phyloP scores from a whole-genome alignment of 352 stramenopile genomes.

The Phytophthora gonapodyides region DNA sequence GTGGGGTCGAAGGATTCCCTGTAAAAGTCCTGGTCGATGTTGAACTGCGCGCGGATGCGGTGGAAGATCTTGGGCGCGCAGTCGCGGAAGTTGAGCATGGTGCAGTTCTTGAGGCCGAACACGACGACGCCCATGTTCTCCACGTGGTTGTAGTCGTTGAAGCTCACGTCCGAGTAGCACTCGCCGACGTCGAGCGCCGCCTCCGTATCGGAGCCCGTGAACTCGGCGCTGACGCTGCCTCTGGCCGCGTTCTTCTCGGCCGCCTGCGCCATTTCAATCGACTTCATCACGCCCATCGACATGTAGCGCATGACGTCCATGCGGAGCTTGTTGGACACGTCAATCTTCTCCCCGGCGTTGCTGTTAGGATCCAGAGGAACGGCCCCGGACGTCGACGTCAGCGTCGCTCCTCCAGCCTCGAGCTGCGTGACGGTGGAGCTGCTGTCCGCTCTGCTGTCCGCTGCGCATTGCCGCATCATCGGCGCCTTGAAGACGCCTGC shows the following conservation, averaged over 20 bases:
- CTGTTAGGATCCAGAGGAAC: background rate
- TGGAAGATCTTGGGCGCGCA: constrained; percentile 83
- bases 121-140: constrained; percentile 76
- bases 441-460: constrained; percentile 1
- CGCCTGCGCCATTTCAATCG: constrained; percentile 57
- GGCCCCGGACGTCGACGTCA: constrained; percentile 32
- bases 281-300: constrained; percentile 81
- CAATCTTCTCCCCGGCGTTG: constrained; percentile 44
- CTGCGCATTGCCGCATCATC: background rate
- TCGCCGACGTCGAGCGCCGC: constrained; percentile 20
- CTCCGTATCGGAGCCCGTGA: constrained; percentile 32
- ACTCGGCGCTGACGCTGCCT: constrained; percentile 20
- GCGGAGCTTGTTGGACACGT: constrained; percentile 81
- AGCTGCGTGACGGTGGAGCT: constrained; percentile 34
- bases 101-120: constrained; percentile 61
- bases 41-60: constrained; percentile 74
- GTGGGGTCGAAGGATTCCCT: constrained; percentile 77
- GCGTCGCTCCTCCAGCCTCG: constrained; percentile 26
- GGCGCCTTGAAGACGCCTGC: constrained; percentile 58
- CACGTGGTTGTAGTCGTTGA: constrained; percentile 74
- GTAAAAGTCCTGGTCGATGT: constrained; percentile 70
- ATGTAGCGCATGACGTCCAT: constrained; percentile 90
- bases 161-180: constrained; percentile 36
- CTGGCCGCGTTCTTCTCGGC: constrained; percentile 29
- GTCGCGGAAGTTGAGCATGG: constrained; percentile 71